Evolutionary conservation across 2,329 filamentous ascomycete genomes (phyloP).

Genomic region (Fusarium solani-melongenae): DNA sequence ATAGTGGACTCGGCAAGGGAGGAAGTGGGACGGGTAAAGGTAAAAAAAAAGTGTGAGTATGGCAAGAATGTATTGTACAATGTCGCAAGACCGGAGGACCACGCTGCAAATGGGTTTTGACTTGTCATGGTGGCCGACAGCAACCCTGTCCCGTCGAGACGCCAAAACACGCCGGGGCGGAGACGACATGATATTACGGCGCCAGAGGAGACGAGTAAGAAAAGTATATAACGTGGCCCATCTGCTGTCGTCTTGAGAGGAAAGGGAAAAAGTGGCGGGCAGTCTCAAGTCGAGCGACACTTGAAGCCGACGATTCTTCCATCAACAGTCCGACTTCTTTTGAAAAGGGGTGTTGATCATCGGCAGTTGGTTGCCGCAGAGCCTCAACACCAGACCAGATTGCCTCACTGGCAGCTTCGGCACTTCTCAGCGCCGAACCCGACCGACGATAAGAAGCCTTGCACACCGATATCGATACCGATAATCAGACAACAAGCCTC

Average conservation of each 20-base stretch:
- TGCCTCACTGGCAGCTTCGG: conserved; percentile 9
- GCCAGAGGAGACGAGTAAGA: not conserved
- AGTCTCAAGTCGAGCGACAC: conserved; percentile 9
- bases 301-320: not conserved
- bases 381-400: conserved; percentile 30
- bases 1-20: conserved; percentile 34
- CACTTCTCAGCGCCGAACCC: conserved; percentile 4
- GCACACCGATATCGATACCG: not conserved
- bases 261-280: not conserved
- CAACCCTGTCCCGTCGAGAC: conserved; percentile 34
- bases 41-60: conserved; percentile 7
- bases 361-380: conserved; percentile 33
- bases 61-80: conserved; percentile 17
- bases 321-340: not conserved
- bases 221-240: conserved; percentile 32
- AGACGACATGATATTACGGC: conserved; percentile 22
- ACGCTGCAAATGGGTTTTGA: conserved; percentile 19
- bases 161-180: conserved; percentile 25
- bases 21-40: conserved; percentile 18
- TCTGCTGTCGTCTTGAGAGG: conserved; percentile 2
- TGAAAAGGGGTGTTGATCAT: conserved; percentile 3
- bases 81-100: conserved; percentile 22
- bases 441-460: conserved; percentile 25
- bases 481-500: not conserved
- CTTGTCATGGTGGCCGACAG: conserved; percentile 32